Base-by-base conservation (phyloP, 2,329 filamentous ascomycete genomes). In the Diplodia scrobiculata region DNA sequence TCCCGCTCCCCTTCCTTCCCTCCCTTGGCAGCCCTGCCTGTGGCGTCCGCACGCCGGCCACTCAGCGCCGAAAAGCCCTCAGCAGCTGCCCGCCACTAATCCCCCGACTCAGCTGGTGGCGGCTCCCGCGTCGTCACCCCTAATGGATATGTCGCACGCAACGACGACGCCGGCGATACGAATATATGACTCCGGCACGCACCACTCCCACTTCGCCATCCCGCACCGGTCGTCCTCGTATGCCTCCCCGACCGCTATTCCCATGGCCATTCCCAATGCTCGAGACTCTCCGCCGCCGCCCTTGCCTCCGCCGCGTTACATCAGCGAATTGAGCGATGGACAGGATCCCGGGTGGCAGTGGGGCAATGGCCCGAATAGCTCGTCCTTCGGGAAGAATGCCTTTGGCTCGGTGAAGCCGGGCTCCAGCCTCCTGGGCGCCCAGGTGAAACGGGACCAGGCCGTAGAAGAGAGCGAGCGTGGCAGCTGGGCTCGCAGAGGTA, bases 301-400 rank as follows among this genome's bases (percentile, higher is more conserved):
- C 59, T 80, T 90, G 71, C 88, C 87, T 71, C 88, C 88, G 67
- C 85, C 87, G 63, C 82, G 81, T 75, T 79, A 83, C 73, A 83
- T 89, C 67, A 80, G 81, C 70, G 84, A 86, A 68, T 77, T 86
- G 69, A 79, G 81, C 70, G 75, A 81, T 68, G 86, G 85, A 41
- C 81, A 84, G 71, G 87, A 89, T 75, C 81, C 84, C 65, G 86
- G 84, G 68, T 89, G 86, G 86, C 79, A 84, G 74, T 87, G 84
- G 82, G 85, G 83, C 68, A 88, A 89, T 77, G 80, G 80, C 60
- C 79, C 79, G 53, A 80, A 79, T 67, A 76, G 81, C 63, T 74
- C 77, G 59, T 79, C 81, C 69, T 82, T 84, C 73, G 80, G 80
- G 64, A 78, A 79, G 62, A 75, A 75, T 66, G 77, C 77, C 68